Conservation (phyloP, 2,329 filamentous ascomycete species). For the Pseudophaeomoniella oleicola region DNA sequence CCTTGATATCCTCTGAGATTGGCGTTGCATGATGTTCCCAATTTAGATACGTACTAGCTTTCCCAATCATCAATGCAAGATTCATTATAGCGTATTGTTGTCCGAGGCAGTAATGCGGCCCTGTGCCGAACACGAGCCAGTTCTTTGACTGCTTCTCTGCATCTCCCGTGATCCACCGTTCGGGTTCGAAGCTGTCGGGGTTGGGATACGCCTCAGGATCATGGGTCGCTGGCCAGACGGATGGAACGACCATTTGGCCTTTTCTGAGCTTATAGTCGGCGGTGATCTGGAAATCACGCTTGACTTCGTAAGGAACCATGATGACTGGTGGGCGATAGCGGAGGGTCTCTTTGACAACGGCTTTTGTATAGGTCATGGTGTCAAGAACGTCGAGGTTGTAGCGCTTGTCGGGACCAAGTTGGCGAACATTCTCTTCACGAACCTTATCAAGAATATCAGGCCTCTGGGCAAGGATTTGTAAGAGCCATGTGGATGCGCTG, state of each 20-base stretch:
- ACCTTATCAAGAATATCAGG: slow-evolving; percentile 85
- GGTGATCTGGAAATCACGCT: slow-evolving; percentile 89
- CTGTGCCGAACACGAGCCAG: slow-evolving; percentile 89
- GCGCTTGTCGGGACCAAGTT: slow-evolving; percentile 60
- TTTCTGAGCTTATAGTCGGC: slow-evolving; percentile 84
- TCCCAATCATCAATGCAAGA: slow-evolving; percentile 77
- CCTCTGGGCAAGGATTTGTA: slow-evolving; percentile 85
- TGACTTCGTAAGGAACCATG: slow-evolving; percentile 90
- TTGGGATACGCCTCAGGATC: slow-evolving; percentile 86
- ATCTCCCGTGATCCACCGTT: slow-evolving; percentile 79
- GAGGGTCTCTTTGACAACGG: slow-evolving; percentile 78
- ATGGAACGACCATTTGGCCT: slow-evolving; percentile 87
- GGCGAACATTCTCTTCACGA: slow-evolving; percentile 72
- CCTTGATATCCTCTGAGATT: slow-evolving; percentile 83
- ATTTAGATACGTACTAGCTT: slow-evolving; percentile 72
- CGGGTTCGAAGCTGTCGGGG: slow-evolving; percentile 77
- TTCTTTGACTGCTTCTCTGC: slow-evolving; percentile 91
- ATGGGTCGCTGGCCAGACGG: slow-evolving; percentile 77
- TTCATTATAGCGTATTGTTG: slow-evolving; percentile 86
- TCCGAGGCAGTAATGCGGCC: slow-evolving; percentile 90
- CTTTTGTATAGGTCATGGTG: slow-evolving; percentile 76
- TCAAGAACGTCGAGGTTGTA: slow-evolving; percentile 79
- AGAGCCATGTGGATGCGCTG: slow-evolving; percentile 85
- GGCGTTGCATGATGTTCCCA: slow-evolving; percentile 83
- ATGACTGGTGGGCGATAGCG: slow-evolving; percentile 91